Evolutionary conservation across 768 basidiomycete species (phyloP), one percentile per base, ranked within the genome.

Genomic region (Pleurotus ostreatus): DNA sequence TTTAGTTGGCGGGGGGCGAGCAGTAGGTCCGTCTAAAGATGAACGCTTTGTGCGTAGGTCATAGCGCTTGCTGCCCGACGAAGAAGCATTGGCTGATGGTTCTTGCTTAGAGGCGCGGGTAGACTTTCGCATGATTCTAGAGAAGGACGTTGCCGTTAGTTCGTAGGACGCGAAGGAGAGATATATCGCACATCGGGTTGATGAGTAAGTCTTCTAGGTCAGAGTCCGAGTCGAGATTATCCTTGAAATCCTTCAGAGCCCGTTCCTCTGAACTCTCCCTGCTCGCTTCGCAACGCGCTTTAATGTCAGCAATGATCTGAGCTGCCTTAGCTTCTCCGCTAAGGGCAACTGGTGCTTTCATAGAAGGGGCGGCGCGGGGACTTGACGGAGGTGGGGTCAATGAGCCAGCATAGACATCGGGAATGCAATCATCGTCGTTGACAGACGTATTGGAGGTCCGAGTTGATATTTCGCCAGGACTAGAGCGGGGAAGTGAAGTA

Each of bases 291-390:
- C 43, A 38, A 37, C 53, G 47, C 8, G 80, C 83, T 69, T 79
- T 87, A 59, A 89, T 87, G 37, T 81, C 73, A 5, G 79, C 84
- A 46, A 90, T 83, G 26, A 88, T 73, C 61, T 76, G 72, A 13
- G 78, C 78, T 2, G 87, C 74, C 65, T 83, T 88, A 23, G 66
- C 65, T 16, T 61, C 69, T 30, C 68, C 65, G 57, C 76, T 70
- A 26, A 78, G 66, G 20, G 65, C 62, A 39, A 70, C 62, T 3
- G 75, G 72, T 1, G 70, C 71, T 4, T 16, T 13, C 4, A 23
- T 6, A 18, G 9, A 39, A 15, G 22, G 51, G 6, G 18, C 20
- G 26, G n/a, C 26, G n/a, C n/a, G 18, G n/a, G 51, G 51, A 30
- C 37, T 53, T 16, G 51, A 53, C n/a, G 37, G 38, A 7, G 51